These are phyloP conservation scores for Conidiobolus incongruus DNA, from an alignment of 371 early-diverging fungal species.

Conservation along the genomic window DNA sequence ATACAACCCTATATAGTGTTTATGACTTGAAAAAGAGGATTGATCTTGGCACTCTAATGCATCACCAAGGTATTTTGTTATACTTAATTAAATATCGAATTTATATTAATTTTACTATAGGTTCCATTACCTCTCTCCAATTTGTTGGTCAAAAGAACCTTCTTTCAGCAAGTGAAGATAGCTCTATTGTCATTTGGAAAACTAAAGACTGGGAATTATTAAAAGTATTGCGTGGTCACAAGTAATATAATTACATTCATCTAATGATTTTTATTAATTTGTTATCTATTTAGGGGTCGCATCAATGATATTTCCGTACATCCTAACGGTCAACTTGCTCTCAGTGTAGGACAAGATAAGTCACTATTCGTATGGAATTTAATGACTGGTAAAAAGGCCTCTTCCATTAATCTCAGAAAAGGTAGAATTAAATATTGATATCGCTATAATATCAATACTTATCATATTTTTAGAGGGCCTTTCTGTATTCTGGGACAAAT, in stretches of 20 bases:
- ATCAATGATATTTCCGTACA: slow-evolving; percentile 67
- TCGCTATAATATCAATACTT: no score
- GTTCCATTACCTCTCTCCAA: slow-evolving; percentile 64
- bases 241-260: slow-evolving; percentile 14
- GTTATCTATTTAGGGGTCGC: slow-evolving; percentile 13
- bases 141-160: slow-evolving; percentile 67
- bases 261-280: not conserved
- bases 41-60: slow-evolving; percentile 75
- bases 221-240: slow-evolving; percentile 79
- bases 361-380: slow-evolving; percentile 80
- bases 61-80: slow-evolving; percentile 55
- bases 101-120: not conserved
- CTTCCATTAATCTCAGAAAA: slow-evolving; percentile 26
- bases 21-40: slow-evolving; percentile 72
- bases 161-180: slow-evolving; percentile 77
- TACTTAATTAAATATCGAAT: not conserved
- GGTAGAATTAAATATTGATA: no score
- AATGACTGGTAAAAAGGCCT: slow-evolving; percentile 60
- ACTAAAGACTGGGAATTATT: slow-evolving; percentile 91
- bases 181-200: slow-evolving; percentile 64
- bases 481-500: not conserved
- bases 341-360: slow-evolving; percentile 59
- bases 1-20: slow-evolving; percentile 15
- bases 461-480: not conserved
- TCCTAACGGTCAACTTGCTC: slow-evolving; percentile 77